Base-by-base conservation (phyloP, 148 eudicot species). In the Polygonum maritimum region DNA sequence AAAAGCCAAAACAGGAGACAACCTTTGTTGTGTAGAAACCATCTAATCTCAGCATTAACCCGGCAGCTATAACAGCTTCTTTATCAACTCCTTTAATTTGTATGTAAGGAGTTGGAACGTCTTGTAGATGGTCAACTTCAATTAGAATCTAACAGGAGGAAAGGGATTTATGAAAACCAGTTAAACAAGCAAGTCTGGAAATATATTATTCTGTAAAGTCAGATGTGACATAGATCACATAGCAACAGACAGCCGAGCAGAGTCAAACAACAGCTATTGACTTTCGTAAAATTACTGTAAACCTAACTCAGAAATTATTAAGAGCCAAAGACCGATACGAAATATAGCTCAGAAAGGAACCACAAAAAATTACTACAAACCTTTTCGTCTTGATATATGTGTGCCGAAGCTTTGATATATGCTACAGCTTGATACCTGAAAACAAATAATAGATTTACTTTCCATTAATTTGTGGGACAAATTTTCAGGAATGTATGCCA, bases 351-450 rank as follows among this genome's bases (percentile, higher is more conserved):
- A 38, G 44, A 67, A 14, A 67, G 41, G 40, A 67, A 15, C 44
- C 16, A 65, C 1, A 11, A 21, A 67, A 67, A 67, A 15, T 67
- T 35, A 16, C 36, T 67, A 74, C 75, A 69, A 26, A 95, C 98
- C 98, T 92, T 95, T 85, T 96, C 97, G 83, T 94, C 96, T 88
- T 92, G 97, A 80, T 92, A 92, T 75, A 94, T 94, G 81, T 84
- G 87, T 38, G 98, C 98, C 45, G 96, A 88, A 33, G 92, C 94
- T 85, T 94, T 97, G 81, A 94, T 92, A 79, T 89, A 95, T 60
- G 98, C 94, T 58, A 92, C 96, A 72, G 96, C 97, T 79, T 95
- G 96, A 85, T 95, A 95, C 86, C 98, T 95, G 87, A 22, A 2
- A 52, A 12, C 10, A 47, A 58, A 75, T 26, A 44, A 14, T 26